These are phyloP conservation scores for Metschnikowia lunata DNA, from an alignment of 805 yeast genomes.

Conservation along the genomic window DNA sequence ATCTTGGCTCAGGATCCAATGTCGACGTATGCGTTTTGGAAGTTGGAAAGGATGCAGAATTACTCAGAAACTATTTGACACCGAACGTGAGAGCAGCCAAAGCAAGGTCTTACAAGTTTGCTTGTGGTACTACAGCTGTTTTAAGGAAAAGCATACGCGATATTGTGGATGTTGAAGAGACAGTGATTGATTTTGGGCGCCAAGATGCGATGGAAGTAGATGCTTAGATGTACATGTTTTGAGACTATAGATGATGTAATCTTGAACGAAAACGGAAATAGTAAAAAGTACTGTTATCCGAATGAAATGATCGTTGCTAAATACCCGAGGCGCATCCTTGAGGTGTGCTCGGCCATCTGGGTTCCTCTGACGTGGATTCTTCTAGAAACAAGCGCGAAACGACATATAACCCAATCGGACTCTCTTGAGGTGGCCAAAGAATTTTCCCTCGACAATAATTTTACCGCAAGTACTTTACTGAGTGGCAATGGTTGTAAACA, in stretches of 20 bases:
- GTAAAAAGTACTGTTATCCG: no score
- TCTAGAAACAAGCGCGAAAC: neutral
- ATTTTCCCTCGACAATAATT: no score
- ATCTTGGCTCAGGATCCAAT: constrained; percentile 97
- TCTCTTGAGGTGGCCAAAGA: no score
- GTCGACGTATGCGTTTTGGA: constrained; percentile 98
- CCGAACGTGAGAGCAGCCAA: constrained; percentile 87
- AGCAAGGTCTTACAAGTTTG: constrained; percentile 77
- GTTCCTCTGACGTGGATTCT: neutral
- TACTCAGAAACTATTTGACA: constrained; percentile 80
- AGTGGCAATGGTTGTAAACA: constrained; percentile 76
- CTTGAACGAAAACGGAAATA: no score
- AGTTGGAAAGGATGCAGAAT: constrained; percentile 78
- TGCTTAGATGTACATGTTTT: constrained; percentile 20
- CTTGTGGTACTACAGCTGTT: constrained; percentile 91
- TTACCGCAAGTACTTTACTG: no score
- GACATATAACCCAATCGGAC: no score
- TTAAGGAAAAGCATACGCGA: constrained; percentile 63
- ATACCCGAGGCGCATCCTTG: no score
- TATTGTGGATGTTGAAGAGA: constrained; percentile 66
- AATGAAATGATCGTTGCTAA: neutral
- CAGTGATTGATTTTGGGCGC: constrained; percentile 39
- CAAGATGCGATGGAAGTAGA: constrained; percentile 42
- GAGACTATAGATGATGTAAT: no score
- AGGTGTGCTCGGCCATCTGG: no score